Conservation (phyloP, 176 grass and related monocot species). For the Raddia guianensis region DNA sequence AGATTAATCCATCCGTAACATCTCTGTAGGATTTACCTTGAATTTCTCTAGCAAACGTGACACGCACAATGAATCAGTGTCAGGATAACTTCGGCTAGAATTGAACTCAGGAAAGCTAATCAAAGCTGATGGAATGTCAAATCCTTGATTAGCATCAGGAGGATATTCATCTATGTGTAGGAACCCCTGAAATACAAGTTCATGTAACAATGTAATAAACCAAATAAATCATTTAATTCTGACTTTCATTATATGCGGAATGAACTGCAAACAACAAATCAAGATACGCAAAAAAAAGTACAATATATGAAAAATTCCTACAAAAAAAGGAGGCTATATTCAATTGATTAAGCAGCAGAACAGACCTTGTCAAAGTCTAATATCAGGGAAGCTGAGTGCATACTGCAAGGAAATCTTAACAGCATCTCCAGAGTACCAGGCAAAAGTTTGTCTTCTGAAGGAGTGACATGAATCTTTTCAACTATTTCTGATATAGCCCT, state of each 20-base stretch:
- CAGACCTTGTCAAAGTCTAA: conserved; percentile 97
- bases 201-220: conserved; percentile 28
- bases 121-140: conserved; percentile 98
- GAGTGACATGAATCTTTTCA: conserved; percentile 81
- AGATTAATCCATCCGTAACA: conserved; percentile 23
- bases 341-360: conserved; percentile 40
- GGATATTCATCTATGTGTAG: conserved; percentile 98
- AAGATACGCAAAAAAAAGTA: conserved; percentile 13
- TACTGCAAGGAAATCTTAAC: conserved; percentile 73
- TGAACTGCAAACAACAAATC: conserved; percentile 1
- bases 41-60: conserved; percentile 75
- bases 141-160: conserved; percentile 99
- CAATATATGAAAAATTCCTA: conserved; percentile 32
- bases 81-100: conserved; percentile 71
- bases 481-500: conserved; percentile 70
- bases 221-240: conserved; percentile 16
- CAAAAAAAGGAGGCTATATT: conserved; percentile 6
- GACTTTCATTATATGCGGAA: not conserved
- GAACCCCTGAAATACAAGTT: conserved; percentile 70
- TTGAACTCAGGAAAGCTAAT: conserved; percentile 90
- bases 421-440: conserved; percentile 90
- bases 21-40: conserved; percentile 53
- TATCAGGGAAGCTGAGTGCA: conserved; percentile 70
- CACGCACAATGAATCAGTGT: conserved; percentile 32
- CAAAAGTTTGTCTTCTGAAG: conserved; percentile 90